Conservation (phyloP, 1,284 basidiomycete genomes). For the Microstroma glucosiphilum region DNA sequence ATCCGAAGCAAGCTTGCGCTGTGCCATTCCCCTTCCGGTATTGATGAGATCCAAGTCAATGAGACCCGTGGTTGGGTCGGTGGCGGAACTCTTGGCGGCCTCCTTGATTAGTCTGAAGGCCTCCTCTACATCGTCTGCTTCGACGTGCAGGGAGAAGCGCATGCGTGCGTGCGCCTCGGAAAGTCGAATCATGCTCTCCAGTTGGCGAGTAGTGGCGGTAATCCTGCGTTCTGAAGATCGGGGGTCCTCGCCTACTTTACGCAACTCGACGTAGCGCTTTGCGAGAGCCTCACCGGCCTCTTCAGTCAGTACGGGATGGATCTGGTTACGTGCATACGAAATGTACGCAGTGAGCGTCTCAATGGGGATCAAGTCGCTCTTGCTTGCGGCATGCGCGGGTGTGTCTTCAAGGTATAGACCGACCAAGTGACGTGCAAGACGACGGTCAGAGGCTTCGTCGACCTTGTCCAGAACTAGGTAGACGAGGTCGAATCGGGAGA, state of each 20-base stretch:
- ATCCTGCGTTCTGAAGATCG: slow-evolving; percentile 78
- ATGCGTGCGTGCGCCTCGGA: slow-evolving; percentile 93
- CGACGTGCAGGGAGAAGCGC: slow-evolving; percentile 79
- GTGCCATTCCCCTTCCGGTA: slow-evolving; percentile 79
- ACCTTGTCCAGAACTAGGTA: slow-evolving; percentile 88
- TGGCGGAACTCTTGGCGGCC: slow-evolving; percentile 71
- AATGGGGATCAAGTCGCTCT: slow-evolving; percentile 68
- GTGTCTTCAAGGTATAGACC: slow-evolving; percentile 86
- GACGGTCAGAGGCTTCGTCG: slow-evolving; percentile 82
- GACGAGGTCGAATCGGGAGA: slow-evolving; percentile 95
- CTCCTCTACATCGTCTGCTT: slow-evolving; percentile 80
- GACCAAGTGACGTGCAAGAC: slow-evolving; percentile 85
- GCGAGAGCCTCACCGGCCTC: slow-evolving; percentile 80
- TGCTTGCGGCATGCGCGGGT: slow-evolving; percentile 58
- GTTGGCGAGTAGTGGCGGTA: slow-evolving; percentile 92
- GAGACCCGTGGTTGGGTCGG: slow-evolving; percentile 84
- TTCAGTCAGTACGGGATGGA: slow-evolving; percentile 82
- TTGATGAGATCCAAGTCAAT: slow-evolving; percentile 94
- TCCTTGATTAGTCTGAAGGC: slow-evolving; percentile 87
- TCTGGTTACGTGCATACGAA: slow-evolving; percentile 80
- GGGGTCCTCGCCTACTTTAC: slow-evolving; percentile 83
- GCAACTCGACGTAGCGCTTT: slow-evolving; percentile 82
- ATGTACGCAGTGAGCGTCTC: slow-evolving; percentile 90
- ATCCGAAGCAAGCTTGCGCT: slow-evolving; percentile 56
- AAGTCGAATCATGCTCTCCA: slow-evolving; percentile 96